phyloP scores from a whole-genome alignment of 306 rosid species.

The Cyclanthera cordifolia region DNA sequence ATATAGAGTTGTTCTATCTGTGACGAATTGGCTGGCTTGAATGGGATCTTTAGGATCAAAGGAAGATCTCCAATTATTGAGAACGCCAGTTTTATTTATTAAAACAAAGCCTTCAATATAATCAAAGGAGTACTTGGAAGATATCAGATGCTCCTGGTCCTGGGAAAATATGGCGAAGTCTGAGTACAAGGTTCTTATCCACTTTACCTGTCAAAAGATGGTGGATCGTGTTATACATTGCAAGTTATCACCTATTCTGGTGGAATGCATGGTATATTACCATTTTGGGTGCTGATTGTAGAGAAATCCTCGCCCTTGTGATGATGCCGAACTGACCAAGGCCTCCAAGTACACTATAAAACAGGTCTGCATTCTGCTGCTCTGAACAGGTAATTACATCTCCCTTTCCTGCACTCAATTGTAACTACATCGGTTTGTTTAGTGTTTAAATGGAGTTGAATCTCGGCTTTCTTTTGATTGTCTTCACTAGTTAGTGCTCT shows the following conservation, averaged over 20 bases:
- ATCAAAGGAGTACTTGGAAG: constrained; percentile 54
- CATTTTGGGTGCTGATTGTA: constrained; percentile 73
- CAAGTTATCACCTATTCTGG: neutral
- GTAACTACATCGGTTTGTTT: neutral
- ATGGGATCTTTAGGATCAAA: constrained; percentile 60
- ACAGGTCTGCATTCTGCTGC: constrained; percentile 55
- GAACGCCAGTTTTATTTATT: constrained; percentile 58
- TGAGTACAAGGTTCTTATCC: constrained; percentile 82
- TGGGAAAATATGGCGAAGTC: constrained; percentile 50
- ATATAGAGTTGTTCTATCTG: constrained; percentile 60
- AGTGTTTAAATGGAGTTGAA: neutral
- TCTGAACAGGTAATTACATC: constrained; percentile 68
- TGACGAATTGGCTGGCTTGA: constrained; percentile 46
- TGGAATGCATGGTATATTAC: constrained; percentile 24
- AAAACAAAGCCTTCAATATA: constrained; percentile 82
- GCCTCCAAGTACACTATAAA: constrained; percentile 75
- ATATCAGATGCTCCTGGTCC: constrained; percentile 76
- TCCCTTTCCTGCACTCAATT: constrained; percentile 62
- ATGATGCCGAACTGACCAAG: constrained; percentile 95
- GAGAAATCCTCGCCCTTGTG: constrained; percentile 77
- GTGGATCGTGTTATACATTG: constrained; percentile 11
- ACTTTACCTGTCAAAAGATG: constrained; percentile 54
- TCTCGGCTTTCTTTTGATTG: neutral
- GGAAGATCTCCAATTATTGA: constrained; percentile 76
- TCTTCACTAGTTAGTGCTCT: neutral